Evolutionary conservation across 2,329 filamentous ascomycete genomes (phyloP), one percentile per base, ranked within the genome.

Genomic region (Cladosporium sphaerospermum): DNA sequence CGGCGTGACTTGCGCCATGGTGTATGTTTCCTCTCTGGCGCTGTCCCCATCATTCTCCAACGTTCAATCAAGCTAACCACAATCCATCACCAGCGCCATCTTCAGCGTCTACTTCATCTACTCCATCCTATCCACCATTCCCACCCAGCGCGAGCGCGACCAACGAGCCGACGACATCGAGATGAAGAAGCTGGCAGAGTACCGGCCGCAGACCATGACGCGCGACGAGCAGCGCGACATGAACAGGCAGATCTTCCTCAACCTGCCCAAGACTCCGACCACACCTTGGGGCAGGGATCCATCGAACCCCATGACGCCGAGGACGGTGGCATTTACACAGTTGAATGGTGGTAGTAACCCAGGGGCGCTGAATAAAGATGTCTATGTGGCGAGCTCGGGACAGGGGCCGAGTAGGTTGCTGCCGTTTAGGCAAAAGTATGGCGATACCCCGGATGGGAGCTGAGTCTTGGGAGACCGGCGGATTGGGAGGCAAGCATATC

Each of bases 241-340:
- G 78, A 76, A 78, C 53, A 49, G 64, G 37, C 62, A 64, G 53
- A 54, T 65, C 8, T 66, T 69, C 53, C 45, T 67, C 49, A 66
- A 68, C 40, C 54, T 70, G 45, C 67, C 66, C 4, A 72, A 71
- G 57, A 76, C 81, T 9, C 67, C 67, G 2, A 72, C 70, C 46
- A 76, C 81, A 31, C 71, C 71, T 16, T 69, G 69, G 19, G 64
- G 62, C 31, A 62, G 62, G 3, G 54, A 55, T 19, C 49, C 54
- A 5, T 54, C 60, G 43, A 66, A 64, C 36, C 65, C 66, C 1
- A 86, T 78, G 58, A 87, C 84, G 6, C 84, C 84, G 5, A 70
- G 85, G 58, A 87, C 85, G 13, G 76, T 81, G 66, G 85, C 84
- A 1, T 88, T 88, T 77, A 86, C 62, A 77, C 78, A 10, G 71